These are phyloP conservation scores for Metarhizium anisopliae DNA, from an alignment of 2,329 filamentous ascomycete species.

Conservation along the genomic window DNA sequence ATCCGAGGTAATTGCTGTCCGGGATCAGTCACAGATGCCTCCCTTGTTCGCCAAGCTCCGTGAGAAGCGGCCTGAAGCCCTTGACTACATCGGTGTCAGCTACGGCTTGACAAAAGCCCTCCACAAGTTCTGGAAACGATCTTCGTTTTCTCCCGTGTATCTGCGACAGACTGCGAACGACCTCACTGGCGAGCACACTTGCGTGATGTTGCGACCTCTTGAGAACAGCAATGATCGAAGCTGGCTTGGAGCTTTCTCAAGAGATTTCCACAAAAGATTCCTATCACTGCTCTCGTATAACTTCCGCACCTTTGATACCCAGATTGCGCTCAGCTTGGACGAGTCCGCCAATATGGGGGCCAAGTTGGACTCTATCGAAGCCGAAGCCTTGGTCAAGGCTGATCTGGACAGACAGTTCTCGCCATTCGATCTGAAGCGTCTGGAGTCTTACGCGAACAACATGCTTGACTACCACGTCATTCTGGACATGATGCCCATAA, in stretches of 20 bases:
- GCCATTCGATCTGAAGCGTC: constrained; percentile 87
- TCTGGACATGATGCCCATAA: constrained; percentile 76
- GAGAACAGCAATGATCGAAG: constrained; percentile 56
- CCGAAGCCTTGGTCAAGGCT: constrained; percentile 54
- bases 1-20: constrained; percentile 80
- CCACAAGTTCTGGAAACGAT: constrained; percentile 95
- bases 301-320: constrained; percentile 72
- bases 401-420: constrained; percentile 73
- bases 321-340: constrained; percentile 77
- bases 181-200: constrained; percentile 93
- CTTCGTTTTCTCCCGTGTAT: constrained; percentile 81
- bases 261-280: constrained; percentile 94
- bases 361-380: constrained; percentile 46
- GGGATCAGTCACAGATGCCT: constrained; percentile 86
- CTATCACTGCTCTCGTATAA: constrained; percentile 83
- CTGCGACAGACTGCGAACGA: constrained; percentile 93
- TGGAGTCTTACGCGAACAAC: constrained; percentile 93
- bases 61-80: constrained; percentile 66
- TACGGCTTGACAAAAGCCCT: constrained; percentile 82
- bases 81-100: constrained; percentile 93
- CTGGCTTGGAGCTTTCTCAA: constrained; percentile 86
- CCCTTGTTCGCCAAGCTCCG: constrained; percentile 83
- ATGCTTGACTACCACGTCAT: constrained; percentile 98
- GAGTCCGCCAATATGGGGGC: constrained; percentile 72
- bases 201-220: constrained; percentile 88